Evolutionary conservation across 352 stramenopile genomes (phyloP).

Genomic region (Poterioochromonas sp.): DNA sequence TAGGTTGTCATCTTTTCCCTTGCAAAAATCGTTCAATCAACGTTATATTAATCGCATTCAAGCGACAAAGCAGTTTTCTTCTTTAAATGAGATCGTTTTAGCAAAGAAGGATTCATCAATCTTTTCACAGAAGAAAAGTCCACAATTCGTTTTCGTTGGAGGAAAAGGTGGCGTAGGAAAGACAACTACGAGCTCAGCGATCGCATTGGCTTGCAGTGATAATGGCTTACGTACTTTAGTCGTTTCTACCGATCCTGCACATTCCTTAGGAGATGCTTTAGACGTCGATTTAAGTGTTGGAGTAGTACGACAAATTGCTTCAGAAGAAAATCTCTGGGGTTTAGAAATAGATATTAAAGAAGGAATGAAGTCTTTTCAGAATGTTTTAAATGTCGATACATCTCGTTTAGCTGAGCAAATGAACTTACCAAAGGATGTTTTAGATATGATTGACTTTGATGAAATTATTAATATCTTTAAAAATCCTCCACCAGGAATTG

Average conservation of each 20-base stretch:
- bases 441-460: conserved; percentile 50
- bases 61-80: no score
- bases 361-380: conserved; percentile 53
- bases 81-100: no score
- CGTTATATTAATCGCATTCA: no score
- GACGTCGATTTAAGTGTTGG: conserved; percentile 56
- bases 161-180: conserved; percentile 77
- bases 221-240: conserved; percentile 51
- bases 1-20: no score
- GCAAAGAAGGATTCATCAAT: conserved; percentile 52
- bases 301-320: conserved; percentile 49
- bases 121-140: conserved; percentile 41
- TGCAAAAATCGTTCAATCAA: no score
- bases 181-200: conserved; percentile 57
- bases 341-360: conserved; percentile 59
- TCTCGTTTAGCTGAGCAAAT: conserved; percentile 43
- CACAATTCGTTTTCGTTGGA: conserved; percentile 69
- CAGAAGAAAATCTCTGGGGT: conserved; percentile 54
- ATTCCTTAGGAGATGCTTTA: conserved; percentile 67
- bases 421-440: conserved; percentile 49
- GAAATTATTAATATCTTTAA: conserved; percentile 59
- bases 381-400: not conserved
- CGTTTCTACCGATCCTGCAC: conserved; percentile 69
- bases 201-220: conserved; percentile 52
- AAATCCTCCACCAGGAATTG: conserved; percentile 67